phyloP scores from a whole-genome alignment of 2,329 filamentous ascomycete species.

The Exophiala oligosperma region DNA sequence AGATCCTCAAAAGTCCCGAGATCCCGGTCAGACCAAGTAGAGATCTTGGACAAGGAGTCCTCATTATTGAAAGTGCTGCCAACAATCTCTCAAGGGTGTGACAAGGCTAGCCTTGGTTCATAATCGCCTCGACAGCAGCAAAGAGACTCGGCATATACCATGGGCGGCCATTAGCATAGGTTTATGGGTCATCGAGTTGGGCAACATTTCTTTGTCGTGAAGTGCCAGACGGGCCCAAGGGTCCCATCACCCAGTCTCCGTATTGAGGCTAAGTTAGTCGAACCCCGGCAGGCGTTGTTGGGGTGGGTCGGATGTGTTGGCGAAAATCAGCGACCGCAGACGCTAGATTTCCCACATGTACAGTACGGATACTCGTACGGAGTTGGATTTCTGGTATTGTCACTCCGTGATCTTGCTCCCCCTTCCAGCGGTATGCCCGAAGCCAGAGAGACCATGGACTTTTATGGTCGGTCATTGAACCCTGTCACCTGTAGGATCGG shows the following conservation, averaged over 20 bases:
- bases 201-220: not conserved
- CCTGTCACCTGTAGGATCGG: constrained; percentile 13
- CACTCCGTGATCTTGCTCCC: not conserved
- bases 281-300: not conserved
- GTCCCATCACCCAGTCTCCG: not conserved
- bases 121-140: no score
- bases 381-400: not conserved
- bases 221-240: not conserved
- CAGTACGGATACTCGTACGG: not conserved
- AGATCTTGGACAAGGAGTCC: not conserved
- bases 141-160: no score
- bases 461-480: not conserved
- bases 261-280: not conserved
- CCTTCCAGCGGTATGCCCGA: not conserved
- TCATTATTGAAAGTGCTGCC: not conserved
- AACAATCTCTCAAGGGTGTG: not conserved
- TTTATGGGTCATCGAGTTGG: no score
- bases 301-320: not conserved
- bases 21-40: constrained; percentile 30
- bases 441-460: not conserved
- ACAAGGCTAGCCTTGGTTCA: not conserved
- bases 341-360: not conserved
- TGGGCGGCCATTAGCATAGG: no score
- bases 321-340: not conserved
- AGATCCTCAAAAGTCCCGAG: constrained; percentile 16